Percentiles rank a stretch among this genome's conserved stretches.
These are phyloP conservation scores for Calonectria fujianensis DNA, from an alignment of 2,329 filamentous ascomycete genomes.

Conservation along the genomic window DNA sequence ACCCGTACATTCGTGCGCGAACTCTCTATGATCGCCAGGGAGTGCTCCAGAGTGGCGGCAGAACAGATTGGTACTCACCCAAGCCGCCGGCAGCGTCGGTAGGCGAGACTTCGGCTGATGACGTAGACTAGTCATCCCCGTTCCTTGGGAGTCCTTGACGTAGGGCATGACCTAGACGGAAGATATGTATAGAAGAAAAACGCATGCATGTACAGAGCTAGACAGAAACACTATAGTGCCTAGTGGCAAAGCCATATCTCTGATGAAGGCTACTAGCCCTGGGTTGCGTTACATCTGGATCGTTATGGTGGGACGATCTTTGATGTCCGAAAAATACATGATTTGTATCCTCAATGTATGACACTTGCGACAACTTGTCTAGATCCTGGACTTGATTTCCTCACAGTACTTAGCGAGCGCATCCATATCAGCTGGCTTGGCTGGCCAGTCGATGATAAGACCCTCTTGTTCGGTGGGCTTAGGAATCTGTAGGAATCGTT, in stretches of 20 bases:
- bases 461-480: constrained; percentile 92
- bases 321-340: constrained; percentile 30
- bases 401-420: constrained; percentile 86
- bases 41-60: constrained; percentile 80
- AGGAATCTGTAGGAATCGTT: constrained; percentile 80
- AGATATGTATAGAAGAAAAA: constrained; percentile 21
- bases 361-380: constrained; percentile 51
- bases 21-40: constrained; percentile 90
- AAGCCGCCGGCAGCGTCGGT: constrained; percentile 48
- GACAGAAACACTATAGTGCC: constrained; percentile 47
- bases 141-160: constrained; percentile 18
- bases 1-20: constrained; percentile 89
- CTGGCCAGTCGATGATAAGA: constrained; percentile 86
- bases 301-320: constrained; percentile 19
- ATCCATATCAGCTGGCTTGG: constrained; percentile 85
- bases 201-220: constrained; percentile 24
- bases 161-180: constrained; percentile 39
- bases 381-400: constrained; percentile 94
- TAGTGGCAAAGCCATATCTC: constrained; percentile 37
- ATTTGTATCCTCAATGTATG: constrained; percentile 4
- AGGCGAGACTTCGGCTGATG: constrained; percentile 64
- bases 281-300: constrained; percentile 1
- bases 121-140: constrained; percentile 64
- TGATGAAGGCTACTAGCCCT: constrained; percentile 32
- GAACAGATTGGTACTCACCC: constrained; percentile 80